phyloP scores from a whole-genome alignment of 768 basidiomycete species.

The Collybiopsis confluens region DNA sequence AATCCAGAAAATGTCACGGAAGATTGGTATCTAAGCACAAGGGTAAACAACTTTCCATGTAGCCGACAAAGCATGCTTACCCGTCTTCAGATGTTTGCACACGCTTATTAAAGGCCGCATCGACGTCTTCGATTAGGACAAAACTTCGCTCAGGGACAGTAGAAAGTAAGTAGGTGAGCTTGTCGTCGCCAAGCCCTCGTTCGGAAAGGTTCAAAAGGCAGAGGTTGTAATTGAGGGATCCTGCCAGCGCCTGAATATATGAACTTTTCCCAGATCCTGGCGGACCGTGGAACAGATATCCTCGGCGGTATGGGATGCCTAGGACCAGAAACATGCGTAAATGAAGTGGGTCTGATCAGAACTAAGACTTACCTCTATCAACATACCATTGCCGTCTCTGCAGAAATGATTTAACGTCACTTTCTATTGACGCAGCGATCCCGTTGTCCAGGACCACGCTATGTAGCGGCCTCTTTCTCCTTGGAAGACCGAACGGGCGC shows the following conservation, averaged over 20 bases:
- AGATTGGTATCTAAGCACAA: constrained; percentile 71
- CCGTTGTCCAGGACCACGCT: constrained; percentile 87
- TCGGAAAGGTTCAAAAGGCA: constrained; percentile 95
- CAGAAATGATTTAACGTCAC: constrained; percentile 80
- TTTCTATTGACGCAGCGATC: constrained; percentile 78
- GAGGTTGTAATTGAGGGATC: constrained; percentile 89
- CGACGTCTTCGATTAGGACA: constrained; percentile 95
- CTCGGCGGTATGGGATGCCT: constrained; percentile 97
- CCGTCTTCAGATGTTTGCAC: constrained; percentile 90
- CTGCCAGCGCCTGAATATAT: constrained; percentile 96
- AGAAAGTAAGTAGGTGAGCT: constrained; percentile 87
- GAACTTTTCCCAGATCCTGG: constrained; percentile 99
- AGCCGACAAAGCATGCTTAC: constrained; percentile 38
- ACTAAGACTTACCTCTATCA: constrained; percentile 68
- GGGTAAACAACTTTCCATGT: not conserved
- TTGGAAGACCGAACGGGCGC: constrained; percentile 91
- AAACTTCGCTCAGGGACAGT: constrained; percentile 92
- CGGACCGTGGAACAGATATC: constrained; percentile 92
- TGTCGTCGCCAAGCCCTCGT: constrained; percentile 94
- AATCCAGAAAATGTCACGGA: constrained; percentile 97
- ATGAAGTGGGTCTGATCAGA: not conserved
- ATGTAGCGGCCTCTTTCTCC: constrained; percentile 77
- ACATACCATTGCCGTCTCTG: constrained; percentile 90
- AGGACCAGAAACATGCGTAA: not conserved
- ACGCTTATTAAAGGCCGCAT: constrained; percentile 94